Evolutionary conservation across 352 stramenopile species (phyloP).

Genomic region (Pilasporangium apinafurcum): DNA sequence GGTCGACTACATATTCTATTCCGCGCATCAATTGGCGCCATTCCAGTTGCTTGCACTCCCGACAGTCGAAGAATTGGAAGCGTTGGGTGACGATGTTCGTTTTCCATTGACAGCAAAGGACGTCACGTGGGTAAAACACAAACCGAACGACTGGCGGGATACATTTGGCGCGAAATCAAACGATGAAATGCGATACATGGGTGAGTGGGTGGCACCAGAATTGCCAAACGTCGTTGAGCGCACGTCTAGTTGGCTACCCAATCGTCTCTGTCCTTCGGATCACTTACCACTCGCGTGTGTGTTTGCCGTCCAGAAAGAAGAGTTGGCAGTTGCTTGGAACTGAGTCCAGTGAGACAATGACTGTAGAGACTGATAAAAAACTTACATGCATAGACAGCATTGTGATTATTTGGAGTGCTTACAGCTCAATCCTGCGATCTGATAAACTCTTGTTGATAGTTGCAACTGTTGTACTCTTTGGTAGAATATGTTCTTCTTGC

Average conservation of each 20-base stretch:
- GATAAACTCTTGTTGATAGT: conserved; percentile 7
- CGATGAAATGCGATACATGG: conserved; percentile 35
- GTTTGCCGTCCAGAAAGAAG: conserved; percentile 43
- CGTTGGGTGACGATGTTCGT: conserved; percentile 28
- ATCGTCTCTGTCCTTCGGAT: conserved; percentile 63
- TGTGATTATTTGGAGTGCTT: background rate
- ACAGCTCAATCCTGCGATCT: conserved; percentile 22
- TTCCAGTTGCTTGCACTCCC: conserved; percentile 57
- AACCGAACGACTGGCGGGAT: conserved; percentile 23
- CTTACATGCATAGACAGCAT: background rate
- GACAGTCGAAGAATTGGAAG: conserved; percentile 28
- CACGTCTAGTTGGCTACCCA: conserved; percentile 48
- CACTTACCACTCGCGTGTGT: conserved; percentile 68
- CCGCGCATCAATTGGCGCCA: conserved; percentile 30
- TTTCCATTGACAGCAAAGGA: conserved; percentile 13
- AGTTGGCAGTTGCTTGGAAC: conserved; percentile 45
- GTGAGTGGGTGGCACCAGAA: conserved; percentile 32
- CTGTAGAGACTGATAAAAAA: background rate
- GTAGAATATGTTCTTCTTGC: too few relatives aligned
- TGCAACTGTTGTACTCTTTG: conserved; percentile 4
- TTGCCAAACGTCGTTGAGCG: conserved; percentile 30
- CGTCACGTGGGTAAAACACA: conserved; percentile 34
- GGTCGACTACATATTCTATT: conserved; percentile 87
- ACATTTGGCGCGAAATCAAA: conserved; percentile 7
- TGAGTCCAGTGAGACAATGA: conserved; percentile 6